Percentiles rank a stretch among this genome's conserved stretches.
phyloP scores from a whole-genome alignment of 2,329 filamentous ascomycete species.

The Venturia aucupariae region DNA sequence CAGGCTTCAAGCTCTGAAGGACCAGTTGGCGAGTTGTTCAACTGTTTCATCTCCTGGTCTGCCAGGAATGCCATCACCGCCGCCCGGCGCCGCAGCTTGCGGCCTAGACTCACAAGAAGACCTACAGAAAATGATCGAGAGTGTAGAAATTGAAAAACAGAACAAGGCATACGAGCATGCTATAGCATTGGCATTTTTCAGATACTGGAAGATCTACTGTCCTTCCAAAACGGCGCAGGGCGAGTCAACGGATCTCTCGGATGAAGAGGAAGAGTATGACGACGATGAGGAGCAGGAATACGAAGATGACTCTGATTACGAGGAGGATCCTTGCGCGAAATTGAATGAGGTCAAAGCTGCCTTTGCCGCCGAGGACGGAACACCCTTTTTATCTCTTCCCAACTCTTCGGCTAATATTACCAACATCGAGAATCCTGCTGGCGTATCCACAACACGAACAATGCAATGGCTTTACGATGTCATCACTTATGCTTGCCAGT shows the following conservation, averaged over 20 bases:
- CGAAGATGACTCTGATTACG: background rate
- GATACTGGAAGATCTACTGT: constrained; percentile 1
- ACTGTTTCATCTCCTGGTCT: background rate
- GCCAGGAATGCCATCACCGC: background rate
- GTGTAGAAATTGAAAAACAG: background rate
- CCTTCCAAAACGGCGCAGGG: background rate
- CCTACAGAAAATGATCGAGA: background rate
- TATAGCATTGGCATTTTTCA: background rate
- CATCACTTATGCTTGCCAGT: background rate
- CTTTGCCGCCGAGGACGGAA: background rate
- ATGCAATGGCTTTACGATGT: background rate
- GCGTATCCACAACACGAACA: background rate
- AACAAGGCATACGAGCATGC: background rate
- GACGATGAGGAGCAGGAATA: background rate
- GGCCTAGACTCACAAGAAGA: background rate
- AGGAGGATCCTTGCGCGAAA: background rate
- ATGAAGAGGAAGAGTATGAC: background rate
- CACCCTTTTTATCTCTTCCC: background rate
- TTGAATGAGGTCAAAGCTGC: background rate
- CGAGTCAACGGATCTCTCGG: background rate
- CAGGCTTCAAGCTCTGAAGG: background rate
- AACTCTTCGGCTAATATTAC: background rate
- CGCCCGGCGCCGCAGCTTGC: background rate
- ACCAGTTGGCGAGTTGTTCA: background rate
- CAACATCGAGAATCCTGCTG: background rate